Conservation (phyloP, 768 basidiomycete species). For the Trametopsis cervina region DNA sequence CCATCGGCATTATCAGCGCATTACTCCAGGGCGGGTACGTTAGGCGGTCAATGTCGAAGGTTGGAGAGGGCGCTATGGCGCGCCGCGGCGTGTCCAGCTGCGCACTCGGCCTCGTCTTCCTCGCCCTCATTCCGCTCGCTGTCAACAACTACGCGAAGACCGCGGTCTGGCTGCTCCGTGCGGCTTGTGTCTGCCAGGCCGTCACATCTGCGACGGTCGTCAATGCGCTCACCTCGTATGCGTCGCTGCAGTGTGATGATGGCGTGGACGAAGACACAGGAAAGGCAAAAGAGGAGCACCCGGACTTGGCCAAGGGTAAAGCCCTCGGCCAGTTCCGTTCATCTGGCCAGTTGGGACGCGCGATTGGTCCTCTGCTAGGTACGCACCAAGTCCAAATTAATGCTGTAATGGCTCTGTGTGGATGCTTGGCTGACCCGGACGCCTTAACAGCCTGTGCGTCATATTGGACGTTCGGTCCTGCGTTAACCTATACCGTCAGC, state of each 20-base stretch:
- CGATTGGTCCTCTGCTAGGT: constrained; percentile 89
- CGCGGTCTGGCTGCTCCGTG: constrained; percentile 49
- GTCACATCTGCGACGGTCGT: constrained; percentile 97
- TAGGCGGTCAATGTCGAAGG: constrained; percentile 65
- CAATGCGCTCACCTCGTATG: constrained; percentile 84
- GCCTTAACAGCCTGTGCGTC: constrained; percentile 61
- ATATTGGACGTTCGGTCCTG: constrained; percentile 86
- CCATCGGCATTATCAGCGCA: constrained; percentile 87
- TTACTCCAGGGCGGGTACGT: constrained; percentile 93
- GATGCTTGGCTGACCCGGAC: constrained; percentile 9
- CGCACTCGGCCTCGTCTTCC: constrained; percentile 57
- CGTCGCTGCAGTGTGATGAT: constrained; percentile 88
- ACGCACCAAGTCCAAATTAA: constrained; percentile 25
- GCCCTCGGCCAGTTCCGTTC: constrained; percentile 85
- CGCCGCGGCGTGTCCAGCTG: constrained; percentile 74
- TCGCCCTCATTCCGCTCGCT: constrained; percentile 64
- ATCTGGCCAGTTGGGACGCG: constrained; percentile 91
- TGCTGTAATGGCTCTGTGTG: background rate
- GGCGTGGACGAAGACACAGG: constrained; percentile 49
- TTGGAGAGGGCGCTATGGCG: constrained; percentile 81
- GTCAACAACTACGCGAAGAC: constrained; percentile 33
- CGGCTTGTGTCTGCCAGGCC: constrained; percentile 78
- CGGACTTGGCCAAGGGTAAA: constrained; percentile 73
- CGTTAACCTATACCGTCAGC: constrained; percentile 61
- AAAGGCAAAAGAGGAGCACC: constrained; percentile 47